phyloP scores from a whole-genome alignment of 164 flowering plant genomes.

The Dillenia turbinata region DNA sequence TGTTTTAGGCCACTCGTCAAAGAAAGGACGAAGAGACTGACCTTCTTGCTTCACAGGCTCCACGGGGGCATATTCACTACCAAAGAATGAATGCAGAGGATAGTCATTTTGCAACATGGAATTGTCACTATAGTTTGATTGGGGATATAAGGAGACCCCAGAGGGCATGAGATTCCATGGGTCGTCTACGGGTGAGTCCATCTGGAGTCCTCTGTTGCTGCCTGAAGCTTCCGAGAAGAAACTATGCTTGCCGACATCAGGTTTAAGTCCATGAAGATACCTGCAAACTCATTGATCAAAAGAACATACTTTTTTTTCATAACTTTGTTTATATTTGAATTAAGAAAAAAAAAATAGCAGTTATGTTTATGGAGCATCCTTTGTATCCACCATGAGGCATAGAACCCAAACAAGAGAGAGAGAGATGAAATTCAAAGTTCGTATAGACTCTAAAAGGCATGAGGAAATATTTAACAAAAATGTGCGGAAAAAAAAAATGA shows the following conservation, averaged over 20 bases:
- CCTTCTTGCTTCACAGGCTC: conserved; percentile 58
- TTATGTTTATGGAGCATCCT: no score
- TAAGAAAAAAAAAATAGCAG: no score
- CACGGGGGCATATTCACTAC: conserved; percentile 35
- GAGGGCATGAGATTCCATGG: conserved; percentile 65
- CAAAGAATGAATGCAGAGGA: conserved; percentile 54
- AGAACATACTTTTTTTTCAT: no score
- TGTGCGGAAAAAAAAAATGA: no score
- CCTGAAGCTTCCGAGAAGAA: conserved; percentile 72
- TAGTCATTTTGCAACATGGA: conserved; percentile 44
- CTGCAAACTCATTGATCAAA: conserved; percentile 23
- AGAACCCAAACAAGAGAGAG: no score
- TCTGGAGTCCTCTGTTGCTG: conserved; percentile 41
- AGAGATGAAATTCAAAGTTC: no score
- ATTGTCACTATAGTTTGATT: conserved; percentile 39
- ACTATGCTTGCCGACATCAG: conserved; percentile 55
- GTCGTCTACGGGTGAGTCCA: conserved; percentile 43
- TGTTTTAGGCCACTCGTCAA: conserved; percentile 81
- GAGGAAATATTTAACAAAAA: no score
- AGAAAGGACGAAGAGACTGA: conserved; percentile 73
- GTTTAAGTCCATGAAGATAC: conserved; percentile 52
- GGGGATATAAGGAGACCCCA: conserved; percentile 40
- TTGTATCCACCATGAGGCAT: no score
- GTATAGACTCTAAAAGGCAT: no score
- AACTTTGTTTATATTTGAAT: no score